Evolutionary conservation across 2,329 filamentous ascomycete genomes (phyloP).

Genomic region (Sporothrix variecibatus): DNA sequence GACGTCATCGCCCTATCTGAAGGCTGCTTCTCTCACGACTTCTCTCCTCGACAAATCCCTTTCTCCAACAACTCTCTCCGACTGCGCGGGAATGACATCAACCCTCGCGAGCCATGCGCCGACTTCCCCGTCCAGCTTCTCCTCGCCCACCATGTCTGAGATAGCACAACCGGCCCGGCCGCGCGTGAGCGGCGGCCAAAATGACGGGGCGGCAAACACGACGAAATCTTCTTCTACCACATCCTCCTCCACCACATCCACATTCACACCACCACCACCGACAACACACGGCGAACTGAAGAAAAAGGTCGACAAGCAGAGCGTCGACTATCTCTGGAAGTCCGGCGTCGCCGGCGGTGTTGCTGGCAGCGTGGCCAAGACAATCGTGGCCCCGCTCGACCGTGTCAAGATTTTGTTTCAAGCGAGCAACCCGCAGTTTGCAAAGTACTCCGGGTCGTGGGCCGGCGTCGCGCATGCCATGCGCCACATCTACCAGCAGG

Average conservation of each 20-base stretch:
- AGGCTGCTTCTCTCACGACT: background rate
- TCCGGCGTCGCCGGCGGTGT: conserved; percentile 85
- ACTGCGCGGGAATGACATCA: conserved; percentile 54
- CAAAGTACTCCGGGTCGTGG: conserved; percentile 90
- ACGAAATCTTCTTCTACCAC: background rate
- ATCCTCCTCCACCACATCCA: background rate
- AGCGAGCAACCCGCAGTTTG: conserved; percentile 88
- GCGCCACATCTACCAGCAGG: conserved; percentile 74
- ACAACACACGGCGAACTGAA: conserved; percentile 46
- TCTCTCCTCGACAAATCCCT: background rate
- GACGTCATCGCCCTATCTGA: conserved; percentile 3
- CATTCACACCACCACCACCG: conserved; percentile 30
- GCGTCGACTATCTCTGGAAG: conserved; percentile 78
- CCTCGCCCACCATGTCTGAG: conserved; percentile 52
- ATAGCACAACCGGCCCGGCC: conserved; percentile 45
- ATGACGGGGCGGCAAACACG: background rate
- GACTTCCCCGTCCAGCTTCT: conserved; percentile 15
- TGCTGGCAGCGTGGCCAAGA: conserved; percentile 93
- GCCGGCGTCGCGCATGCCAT: conserved; percentile 80
- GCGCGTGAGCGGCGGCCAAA: conserved; percentile 39
- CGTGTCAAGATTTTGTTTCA: conserved; percentile 99
- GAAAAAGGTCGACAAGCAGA: conserved; percentile 65
- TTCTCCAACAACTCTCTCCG: background rate
- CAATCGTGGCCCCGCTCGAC: conserved; percentile 90
- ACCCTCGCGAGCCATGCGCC: conserved; percentile 56